Conservation (phyloP, 768 basidiomycete genomes). For the Tephrocybe sp. region DNA sequence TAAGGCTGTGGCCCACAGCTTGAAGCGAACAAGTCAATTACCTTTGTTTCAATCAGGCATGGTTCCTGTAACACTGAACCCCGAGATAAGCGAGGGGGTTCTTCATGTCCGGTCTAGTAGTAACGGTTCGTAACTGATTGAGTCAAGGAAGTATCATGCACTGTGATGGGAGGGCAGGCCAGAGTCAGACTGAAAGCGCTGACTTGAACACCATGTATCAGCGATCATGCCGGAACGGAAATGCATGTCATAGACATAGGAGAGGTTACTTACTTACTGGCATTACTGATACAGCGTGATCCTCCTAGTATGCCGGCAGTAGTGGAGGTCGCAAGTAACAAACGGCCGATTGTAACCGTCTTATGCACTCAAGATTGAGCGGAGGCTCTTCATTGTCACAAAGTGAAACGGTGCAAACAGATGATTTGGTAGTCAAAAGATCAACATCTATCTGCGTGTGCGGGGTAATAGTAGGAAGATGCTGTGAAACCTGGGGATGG, state of each 20-base stretch:
- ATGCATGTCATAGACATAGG: no score
- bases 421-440: not conserved
- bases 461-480: slow-evolving; percentile 4
- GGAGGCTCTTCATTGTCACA: not conserved
- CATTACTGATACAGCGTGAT: not conserved
- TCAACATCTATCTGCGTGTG: not conserved
- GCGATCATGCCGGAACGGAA: slow-evolving; percentile 12
- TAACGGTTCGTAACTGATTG: no score
- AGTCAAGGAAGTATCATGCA: no score
- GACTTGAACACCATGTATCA: not conserved
- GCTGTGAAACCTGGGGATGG: slow-evolving; percentile 14
- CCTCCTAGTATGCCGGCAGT: slow-evolving; percentile 1
- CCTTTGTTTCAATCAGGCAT: no score
- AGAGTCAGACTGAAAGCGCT: not conserved
- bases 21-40: no score
- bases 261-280: not conserved
- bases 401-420: not conserved
- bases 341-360: not conserved
- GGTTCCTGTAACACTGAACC: no score
- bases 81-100: no score
- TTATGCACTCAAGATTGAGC: not conserved
- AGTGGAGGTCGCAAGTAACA: not conserved
- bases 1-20: no score
- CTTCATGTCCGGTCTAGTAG: no score
- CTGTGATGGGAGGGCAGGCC: not conserved